Evolutionary conservation across 495 filamentous ascomycete species (phyloP).

Genomic region (Hypomontagnella submonticulosa): DNA sequence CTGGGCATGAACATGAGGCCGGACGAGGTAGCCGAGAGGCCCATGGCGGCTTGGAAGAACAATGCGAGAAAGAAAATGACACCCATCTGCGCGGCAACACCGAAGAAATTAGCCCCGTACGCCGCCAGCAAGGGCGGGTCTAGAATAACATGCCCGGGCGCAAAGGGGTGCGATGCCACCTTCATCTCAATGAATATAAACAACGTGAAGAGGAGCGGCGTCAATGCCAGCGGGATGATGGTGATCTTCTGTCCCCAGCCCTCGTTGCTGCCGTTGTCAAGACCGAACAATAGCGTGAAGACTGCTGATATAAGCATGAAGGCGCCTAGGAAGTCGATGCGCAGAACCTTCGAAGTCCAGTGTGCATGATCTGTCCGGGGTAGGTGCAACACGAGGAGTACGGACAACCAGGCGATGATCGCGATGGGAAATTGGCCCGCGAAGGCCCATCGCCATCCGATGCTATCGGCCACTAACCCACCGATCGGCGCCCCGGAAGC

Average conservation of each 20-base stretch:
- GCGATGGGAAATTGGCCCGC: constrained; percentile 76
- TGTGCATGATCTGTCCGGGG: constrained; percentile 63
- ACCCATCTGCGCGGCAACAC: constrained; percentile 72
- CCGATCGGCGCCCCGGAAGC: constrained; percentile 79
- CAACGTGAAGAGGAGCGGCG: constrained; percentile 68
- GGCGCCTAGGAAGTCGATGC: constrained; percentile 84
- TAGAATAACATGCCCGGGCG: constrained; percentile 81
- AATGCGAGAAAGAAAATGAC: constrained; percentile 80
- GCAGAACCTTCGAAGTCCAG: constrained; percentile 64
- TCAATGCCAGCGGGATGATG: constrained; percentile 66
- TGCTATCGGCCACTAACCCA: constrained; percentile 76
- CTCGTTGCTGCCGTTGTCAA: constrained; percentile 82
- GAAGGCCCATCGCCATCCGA: constrained; percentile 90
- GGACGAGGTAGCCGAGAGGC: constrained; percentile 70
- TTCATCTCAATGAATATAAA: constrained; percentile 79
- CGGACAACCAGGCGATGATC: constrained; percentile 71
- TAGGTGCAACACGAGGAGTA: constrained; percentile 70
- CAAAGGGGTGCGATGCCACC: constrained; percentile 80
- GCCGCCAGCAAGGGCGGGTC: constrained; percentile 72
- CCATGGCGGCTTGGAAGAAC: constrained; percentile 80
- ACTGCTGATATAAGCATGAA: constrained; percentile 76
- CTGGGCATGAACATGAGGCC: constrained; percentile 75
- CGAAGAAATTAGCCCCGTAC: constrained; percentile 82
- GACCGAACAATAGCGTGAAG: constrained; percentile 74
- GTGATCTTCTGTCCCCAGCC: constrained; percentile 72